Evolutionary conservation across 2,329 filamentous ascomycete genomes (phyloP), one percentile per base, ranked within the genome.

Genomic region (Fusarium sororula): DNA sequence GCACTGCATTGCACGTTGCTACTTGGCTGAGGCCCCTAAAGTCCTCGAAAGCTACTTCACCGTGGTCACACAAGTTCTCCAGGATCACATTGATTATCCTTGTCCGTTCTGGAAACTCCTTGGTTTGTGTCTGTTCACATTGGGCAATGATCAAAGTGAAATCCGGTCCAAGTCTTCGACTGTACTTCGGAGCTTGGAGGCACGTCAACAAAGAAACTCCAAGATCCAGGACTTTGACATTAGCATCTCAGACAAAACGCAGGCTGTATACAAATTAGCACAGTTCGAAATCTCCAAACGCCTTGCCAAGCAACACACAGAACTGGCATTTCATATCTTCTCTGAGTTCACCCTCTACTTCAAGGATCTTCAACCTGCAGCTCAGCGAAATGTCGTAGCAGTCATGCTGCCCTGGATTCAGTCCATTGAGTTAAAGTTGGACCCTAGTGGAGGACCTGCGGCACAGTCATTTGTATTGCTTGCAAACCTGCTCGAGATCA

Each of bases 171-270:
- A 97, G 81, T 96, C 96, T 3, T 93, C 93, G 2, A 90, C 92
- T 55, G 86, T 98, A 38, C 86, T 99, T 18, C 90, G 95, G 45
- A 91, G 91, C 0, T 85, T 98, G 4, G 96, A 98, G 82, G 91
- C 95, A 74, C 90, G 94, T 30, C 93, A 96, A 74, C 83, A 84
- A 6, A 86, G 93, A 74, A 96, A 91, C 73, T 98, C 96, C 3
- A 97, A 97, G 79, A 91, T 99, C 12, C 94, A 98, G 80, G 96
- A 99, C 81, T 97, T 98, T 67, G 96, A 99, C 79, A 98, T 99
- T 78, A 98, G 95, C 81, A 96, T 99, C 66, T 97, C 96, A 1
- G 97, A 99, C 83, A 98, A 98, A 83, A 99, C 97, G 0, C 97
- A 97, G 75, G 95, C 96, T 1, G 96, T 99, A 6, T 99, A 98